A percentile compares a stretch with the other conserved stretches of the same genome.
Conservation (phyloP, 2,329 filamentous ascomycete species). For the Pseudogymnoascus sp. region DNA sequence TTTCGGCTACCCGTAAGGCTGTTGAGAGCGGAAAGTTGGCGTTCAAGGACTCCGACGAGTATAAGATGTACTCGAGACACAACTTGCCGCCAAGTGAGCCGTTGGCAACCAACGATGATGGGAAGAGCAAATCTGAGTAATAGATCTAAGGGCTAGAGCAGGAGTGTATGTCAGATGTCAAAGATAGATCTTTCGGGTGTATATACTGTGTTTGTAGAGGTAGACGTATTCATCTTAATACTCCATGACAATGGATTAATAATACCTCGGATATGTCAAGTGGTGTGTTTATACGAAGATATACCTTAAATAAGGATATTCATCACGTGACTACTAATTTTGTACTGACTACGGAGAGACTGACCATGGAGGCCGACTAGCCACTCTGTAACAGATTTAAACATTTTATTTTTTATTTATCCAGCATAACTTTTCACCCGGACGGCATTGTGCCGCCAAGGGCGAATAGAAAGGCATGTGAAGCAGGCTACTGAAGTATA, state of each 20-base stretch:
- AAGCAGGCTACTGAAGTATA: background rate
- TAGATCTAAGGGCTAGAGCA: background rate
- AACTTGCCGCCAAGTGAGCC: constrained; percentile 40
- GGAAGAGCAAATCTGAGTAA: background rate
- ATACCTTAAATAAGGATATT: background rate
- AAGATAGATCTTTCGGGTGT: background rate
- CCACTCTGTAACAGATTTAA: background rate
- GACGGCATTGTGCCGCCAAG: background rate
- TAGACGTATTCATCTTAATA: background rate
- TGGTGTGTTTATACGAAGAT: background rate
- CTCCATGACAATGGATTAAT: constrained; percentile 3
- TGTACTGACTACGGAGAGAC: background rate
- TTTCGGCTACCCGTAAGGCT: constrained; percentile 47
- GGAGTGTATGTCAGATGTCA: background rate
- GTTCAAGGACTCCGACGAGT: constrained; percentile 48
- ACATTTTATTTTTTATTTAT: constrained; percentile 1
- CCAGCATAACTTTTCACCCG: background rate
- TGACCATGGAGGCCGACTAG: background rate
- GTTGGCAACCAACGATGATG: background rate
- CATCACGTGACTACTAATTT: background rate
- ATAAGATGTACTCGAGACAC: constrained; percentile 53
- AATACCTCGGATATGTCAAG: background rate
- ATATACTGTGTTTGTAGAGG: constrained; percentile 4
- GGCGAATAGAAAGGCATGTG: background rate
- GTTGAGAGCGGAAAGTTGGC: constrained; percentile 53